Evolutionary conservation across 257 asterid species (phyloP).

Genomic region (Rehmannia glutinosa): DNA sequence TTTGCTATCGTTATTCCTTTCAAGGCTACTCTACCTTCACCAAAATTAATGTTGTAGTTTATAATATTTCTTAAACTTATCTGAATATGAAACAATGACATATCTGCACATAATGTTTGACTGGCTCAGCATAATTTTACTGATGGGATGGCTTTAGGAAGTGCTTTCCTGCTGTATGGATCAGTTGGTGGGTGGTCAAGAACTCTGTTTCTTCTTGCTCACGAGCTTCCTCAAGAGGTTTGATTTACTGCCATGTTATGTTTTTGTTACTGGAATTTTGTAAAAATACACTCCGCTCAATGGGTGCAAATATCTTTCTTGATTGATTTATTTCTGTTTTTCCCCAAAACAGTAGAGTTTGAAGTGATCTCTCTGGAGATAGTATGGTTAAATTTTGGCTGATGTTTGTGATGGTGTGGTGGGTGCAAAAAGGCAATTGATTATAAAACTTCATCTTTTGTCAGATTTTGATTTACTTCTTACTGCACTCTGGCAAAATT

Average conservation of each 20-base stretch:
- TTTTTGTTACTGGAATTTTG: conserved; percentile 66
- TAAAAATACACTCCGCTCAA: background rate
- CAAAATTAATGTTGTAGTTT: conserved; percentile 28
- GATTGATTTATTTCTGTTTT: too few relatives aligned
- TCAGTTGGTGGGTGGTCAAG: conserved; percentile 99
- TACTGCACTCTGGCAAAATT: too few relatives aligned
- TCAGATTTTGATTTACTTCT: too few relatives aligned
- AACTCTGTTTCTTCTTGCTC: conserved; percentile 94
- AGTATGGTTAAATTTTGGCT: too few relatives aligned
- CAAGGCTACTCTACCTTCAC: conserved; percentile 1
- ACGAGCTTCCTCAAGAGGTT: conserved; percentile 99
- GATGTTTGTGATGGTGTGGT: too few relatives aligned
- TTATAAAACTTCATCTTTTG: too few relatives aligned
- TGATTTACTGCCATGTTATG: conserved; percentile 5
- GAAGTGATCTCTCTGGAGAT: background rate
- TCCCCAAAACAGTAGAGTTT: background rate
- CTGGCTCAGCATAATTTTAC: conserved; percentile 91
- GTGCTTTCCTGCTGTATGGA: conserved; percentile 96
- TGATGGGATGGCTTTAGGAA: conserved; percentile 99
- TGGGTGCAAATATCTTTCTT: background rate
- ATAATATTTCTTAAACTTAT: conserved; percentile 6
- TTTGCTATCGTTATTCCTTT: conserved; percentile 2
- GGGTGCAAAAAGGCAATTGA: too few relatives aligned
- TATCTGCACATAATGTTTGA: conserved; percentile 15
- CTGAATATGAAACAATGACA: conserved; percentile 17